Percentiles rank a stretch among this genome's conserved stretches.
Evolutionary conservation across 2,329 filamentous ascomycete genomes (phyloP).

Genomic region (Aspergillus amoenus): DNA sequence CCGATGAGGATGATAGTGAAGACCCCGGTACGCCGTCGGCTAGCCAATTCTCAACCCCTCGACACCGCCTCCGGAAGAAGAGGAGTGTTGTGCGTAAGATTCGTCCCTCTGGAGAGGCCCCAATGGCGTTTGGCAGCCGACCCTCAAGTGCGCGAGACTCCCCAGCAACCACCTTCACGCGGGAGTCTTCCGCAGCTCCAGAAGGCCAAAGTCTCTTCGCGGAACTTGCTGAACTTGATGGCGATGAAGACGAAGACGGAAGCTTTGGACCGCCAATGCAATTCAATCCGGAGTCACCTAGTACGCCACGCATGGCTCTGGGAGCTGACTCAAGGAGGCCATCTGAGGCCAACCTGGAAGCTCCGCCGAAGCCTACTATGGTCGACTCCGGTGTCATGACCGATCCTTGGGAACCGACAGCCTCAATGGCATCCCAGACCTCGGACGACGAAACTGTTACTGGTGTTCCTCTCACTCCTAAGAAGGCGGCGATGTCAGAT

Average conservation of each 20-base stretch:
- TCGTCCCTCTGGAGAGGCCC: conserved; percentile 45
- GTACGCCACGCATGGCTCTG: conserved; percentile 39
- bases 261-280: conserved; percentile 51
- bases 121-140: conserved; percentile 39
- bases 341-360: conserved; percentile 29
- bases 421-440: conserved; percentile 17
- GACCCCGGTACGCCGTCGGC: conserved; percentile 64
- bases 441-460: conserved; percentile 20
- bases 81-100: conserved; percentile 64
- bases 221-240: conserved; percentile 78
- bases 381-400: conserved; percentile 64
- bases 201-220: conserved; percentile 81
- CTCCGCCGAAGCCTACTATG: conserved; percentile 43
- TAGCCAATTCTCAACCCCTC: conserved; percentile 62
- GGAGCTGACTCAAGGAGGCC: conserved; percentile 30
- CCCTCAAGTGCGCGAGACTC: conserved; percentile 49
- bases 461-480: conserved; percentile 23
- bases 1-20: conserved; percentile 68
- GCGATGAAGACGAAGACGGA: conserved; percentile 66
- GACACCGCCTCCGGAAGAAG: conserved; percentile 70
- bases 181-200: conserved; percentile 44
- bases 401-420: conserved; percentile 53
- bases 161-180: conserved; percentile 54
- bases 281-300: conserved; percentile 35
- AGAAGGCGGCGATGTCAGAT: conserved; percentile 16